Conservation (phyloP, 805 yeast species). For the Yamadazyma ubonensis region DNA sequence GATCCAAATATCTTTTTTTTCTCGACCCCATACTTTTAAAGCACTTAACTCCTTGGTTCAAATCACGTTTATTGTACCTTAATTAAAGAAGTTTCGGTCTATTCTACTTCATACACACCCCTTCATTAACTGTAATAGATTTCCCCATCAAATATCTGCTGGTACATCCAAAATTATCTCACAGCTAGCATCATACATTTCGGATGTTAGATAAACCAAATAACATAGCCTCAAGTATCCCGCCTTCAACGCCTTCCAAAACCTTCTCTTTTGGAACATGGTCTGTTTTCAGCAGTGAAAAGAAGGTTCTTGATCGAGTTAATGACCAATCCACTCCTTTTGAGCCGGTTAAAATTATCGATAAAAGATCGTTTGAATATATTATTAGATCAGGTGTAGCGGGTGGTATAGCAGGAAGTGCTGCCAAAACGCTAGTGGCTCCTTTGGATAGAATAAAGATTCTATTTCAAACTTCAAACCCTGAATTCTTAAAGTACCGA, state of each 20-base stretch:
- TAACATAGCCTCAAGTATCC: background rate
- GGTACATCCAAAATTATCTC: background rate
- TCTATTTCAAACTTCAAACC: conserved; percentile 91
- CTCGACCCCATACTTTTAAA: conserved; percentile 16
- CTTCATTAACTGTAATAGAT: background rate
- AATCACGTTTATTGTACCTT: too few relatives aligned
- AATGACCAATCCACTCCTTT: conserved; percentile 32
- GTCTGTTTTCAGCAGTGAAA: conserved; percentile 5
- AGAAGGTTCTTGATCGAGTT: conserved; percentile 12
- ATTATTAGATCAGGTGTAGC: conserved; percentile 83
- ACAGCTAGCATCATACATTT: background rate
- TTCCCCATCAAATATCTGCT: background rate
- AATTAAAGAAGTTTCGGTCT: background rate
- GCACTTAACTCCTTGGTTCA: background rate
- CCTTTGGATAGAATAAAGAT: conserved; percentile 95
- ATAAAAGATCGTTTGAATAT: conserved; percentile 75
- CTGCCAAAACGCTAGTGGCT: conserved; percentile 94
- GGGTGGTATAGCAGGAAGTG: conserved; percentile 93
- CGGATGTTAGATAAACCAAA: conserved; percentile 9
- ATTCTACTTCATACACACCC: background rate
- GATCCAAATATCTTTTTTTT: conserved; percentile 7
- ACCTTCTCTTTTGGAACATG: background rate
- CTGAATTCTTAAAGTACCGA: conserved; percentile 75
- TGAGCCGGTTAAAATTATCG: conserved; percentile 37
- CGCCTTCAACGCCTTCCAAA: background rate